Conservation (phyloP, 2,329 filamentous ascomycete species). For the Aschersonia sp. region DNA sequence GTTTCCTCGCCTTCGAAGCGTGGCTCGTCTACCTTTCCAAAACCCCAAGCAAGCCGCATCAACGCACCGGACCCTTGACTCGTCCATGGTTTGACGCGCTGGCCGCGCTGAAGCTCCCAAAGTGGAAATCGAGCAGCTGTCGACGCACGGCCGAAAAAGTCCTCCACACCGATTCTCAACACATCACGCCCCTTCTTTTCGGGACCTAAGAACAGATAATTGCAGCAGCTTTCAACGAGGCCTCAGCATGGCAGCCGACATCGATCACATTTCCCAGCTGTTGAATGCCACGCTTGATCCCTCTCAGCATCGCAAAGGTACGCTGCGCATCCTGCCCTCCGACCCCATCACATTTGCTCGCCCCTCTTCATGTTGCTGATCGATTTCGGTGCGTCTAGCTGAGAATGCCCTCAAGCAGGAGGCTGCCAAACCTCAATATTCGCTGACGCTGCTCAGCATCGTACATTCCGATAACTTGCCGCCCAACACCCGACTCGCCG, state of each 20-base stretch:
- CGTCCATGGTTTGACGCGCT: no score
- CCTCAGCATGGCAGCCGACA: conserved; percentile 39
- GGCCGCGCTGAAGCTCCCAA: no score
- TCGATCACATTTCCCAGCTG: conserved; percentile 58
- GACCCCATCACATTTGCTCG: conserved; percentile 6
- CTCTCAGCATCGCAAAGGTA: conserved; percentile 78
- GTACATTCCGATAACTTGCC: conserved; percentile 63
- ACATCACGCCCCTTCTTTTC: not conserved
- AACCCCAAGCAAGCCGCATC: no score
- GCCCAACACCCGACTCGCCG: conserved; percentile 68
- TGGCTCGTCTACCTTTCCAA: no score
- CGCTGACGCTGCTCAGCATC: conserved; percentile 76
- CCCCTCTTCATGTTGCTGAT: conserved; percentile 21
- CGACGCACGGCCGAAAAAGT: not conserved
- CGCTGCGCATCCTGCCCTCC: conserved; percentile 10
- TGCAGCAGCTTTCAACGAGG: conserved; percentile 7
- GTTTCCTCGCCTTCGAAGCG: no score
- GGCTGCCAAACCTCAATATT: conserved; percentile 76
- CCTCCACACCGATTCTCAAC: conserved; percentile 2
- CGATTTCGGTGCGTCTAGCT: conserved; percentile 37
- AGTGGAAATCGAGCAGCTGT: no score
- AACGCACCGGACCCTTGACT: no score
- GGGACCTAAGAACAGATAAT: conserved; percentile 5
- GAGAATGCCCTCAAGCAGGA: conserved; percentile 67
- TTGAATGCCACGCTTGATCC: conserved; percentile 86